These are phyloP conservation scores for Termitomyces sp. DNA, from an alignment of 768 basidiomycete species.

Conservation along the genomic window DNA sequence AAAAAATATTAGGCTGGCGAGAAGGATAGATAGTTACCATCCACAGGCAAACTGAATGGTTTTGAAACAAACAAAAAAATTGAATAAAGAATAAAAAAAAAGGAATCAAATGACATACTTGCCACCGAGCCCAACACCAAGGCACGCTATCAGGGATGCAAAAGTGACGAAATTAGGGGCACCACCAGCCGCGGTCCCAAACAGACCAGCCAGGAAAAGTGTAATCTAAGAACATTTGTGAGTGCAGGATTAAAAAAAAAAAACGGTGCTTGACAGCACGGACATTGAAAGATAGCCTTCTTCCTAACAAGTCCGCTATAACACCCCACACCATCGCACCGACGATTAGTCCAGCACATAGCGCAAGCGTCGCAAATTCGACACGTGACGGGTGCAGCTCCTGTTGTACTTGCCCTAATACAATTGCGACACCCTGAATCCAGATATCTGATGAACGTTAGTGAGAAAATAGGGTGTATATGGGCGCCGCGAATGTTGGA, in stretches of 20 bases:
- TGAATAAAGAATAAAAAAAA: slow-evolving; percentile 13
- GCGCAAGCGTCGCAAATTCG: slow-evolving; percentile 42
- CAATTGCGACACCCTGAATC: slow-evolving; percentile 44
- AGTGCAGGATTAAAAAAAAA: not conserved
- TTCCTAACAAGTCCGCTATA: slow-evolving; percentile 44
- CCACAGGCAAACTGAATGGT: slow-evolving; percentile 36
- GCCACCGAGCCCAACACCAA: slow-evolving; percentile 49
- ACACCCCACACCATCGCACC: slow-evolving; percentile 47
- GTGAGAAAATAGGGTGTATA: not conserved
- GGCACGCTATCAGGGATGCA: slow-evolving; percentile 39
- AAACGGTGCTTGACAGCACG: not conserved
- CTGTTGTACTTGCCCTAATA: slow-evolving; percentile 32
- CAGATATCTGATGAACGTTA: slow-evolving; percentile 28
- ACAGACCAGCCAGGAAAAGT: slow-evolving; percentile 35
- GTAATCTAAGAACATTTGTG: slow-evolving; percentile 17
- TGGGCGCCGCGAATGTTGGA: not conserved
- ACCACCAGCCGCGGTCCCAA: slow-evolving; percentile 46
- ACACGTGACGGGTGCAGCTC: slow-evolving; percentile 38
- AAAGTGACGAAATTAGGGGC: slow-evolving; percentile 44
- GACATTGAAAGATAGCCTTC: slow-evolving; percentile 40
- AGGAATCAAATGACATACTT: slow-evolving; percentile 31
- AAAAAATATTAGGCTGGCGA: not conserved
- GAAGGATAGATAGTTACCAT: slow-evolving; percentile 32
- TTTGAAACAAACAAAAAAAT: slow-evolving; percentile 11
- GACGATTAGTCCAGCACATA: slow-evolving; percentile 43